Conservation (phyloP, 306 rosid species). For the Sophora flavescens region DNA sequence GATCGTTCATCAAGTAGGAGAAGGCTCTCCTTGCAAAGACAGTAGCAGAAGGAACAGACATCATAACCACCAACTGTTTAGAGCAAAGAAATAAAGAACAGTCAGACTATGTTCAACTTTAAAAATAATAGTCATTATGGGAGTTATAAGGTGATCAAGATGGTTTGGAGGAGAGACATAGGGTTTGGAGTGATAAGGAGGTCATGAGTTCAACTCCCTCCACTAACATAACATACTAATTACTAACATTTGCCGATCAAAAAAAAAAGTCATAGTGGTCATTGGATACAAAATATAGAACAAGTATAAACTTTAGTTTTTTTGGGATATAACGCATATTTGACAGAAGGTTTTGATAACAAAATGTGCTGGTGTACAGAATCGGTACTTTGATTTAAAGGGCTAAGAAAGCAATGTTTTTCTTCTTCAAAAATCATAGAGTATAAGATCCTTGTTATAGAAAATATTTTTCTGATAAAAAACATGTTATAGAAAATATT, state of each 20-base stretch:
- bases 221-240: no score
- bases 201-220: no score
- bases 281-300: not conserved
- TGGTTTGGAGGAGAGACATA: no score
- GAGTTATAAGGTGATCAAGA: no score
- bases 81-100: constrained; percentile 7
- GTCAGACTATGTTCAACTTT: constrained; percentile 27
- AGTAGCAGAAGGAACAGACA: constrained; percentile 82
- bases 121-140: not conserved
- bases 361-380: constrained; percentile 1
- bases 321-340: not conserved
- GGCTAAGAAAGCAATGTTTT: constrained; percentile 2
- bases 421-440: constrained; percentile 2
- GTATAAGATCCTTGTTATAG: not conserved
- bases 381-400: not conserved
- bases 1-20: constrained; percentile 85
- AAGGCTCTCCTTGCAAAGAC: constrained; percentile 90
- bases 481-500: not conserved
- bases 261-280: not conserved
- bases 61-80: constrained; percentile 79
- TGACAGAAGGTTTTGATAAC: not conserved
- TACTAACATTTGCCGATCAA: no score
- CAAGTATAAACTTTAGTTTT: constrained; percentile 11
- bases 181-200: no score
- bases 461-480: not conserved